Percentiles rank a stretch among this genome's conserved stretches.
Conservation (phyloP, 1,139 yeast species). For the Blastobotrys malaysiensis region DNA sequence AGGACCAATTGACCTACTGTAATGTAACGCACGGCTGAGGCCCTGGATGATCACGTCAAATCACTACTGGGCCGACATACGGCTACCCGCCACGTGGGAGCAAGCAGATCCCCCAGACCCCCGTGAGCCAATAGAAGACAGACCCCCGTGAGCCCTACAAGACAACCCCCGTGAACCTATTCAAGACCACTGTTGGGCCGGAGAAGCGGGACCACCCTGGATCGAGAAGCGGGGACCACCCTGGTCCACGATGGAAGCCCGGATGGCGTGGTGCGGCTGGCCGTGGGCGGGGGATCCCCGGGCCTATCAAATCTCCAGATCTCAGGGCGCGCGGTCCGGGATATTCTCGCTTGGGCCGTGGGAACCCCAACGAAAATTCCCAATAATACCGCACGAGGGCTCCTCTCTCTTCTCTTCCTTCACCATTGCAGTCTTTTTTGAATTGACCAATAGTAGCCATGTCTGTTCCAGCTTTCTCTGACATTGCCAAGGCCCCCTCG, state of each 20-base stretch:
- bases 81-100: background rate
- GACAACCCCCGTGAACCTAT: too few species aligned
- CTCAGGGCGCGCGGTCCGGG: background rate
- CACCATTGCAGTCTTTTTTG: background rate
- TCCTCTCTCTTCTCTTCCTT: background rate
- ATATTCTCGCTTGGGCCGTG: background rate
- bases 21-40: too few species aligned
- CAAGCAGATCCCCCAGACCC: background rate
- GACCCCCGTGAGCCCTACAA: too few species aligned
- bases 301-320: background rate
- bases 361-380: background rate
- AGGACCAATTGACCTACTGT: too few species aligned
- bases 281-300: background rate
- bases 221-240: too few species aligned
- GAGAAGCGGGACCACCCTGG: too few species aligned
- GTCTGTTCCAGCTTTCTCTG: conserved; percentile 46
- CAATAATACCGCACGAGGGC: background rate
- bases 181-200: too few species aligned
- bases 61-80: background rate
- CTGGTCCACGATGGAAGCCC: too few species aligned
- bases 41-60: background rate
- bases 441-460: conserved; percentile 16
- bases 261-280: too few species aligned
- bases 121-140: too few species aligned
- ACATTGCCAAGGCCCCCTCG: conserved; percentile 84